Conservation (phyloP, 106 monocot genomes). For the Acorus gramineus region DNA sequence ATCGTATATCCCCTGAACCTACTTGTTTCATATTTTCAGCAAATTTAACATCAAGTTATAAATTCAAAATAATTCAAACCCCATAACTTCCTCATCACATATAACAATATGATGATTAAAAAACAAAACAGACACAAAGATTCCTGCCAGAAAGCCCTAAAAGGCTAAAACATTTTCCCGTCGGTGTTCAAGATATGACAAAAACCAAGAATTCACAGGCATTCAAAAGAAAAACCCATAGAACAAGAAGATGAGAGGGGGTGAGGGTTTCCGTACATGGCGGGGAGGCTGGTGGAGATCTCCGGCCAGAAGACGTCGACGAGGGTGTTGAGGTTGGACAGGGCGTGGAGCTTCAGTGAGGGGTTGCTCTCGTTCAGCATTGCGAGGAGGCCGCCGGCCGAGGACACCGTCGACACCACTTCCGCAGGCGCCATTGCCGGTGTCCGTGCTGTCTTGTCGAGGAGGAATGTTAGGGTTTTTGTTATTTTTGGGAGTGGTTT, state of each 20-base stretch:
- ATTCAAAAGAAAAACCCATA: neutral
- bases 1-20: no score
- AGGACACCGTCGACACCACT: conserved; percentile 32
- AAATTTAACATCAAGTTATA: no score
- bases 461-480: no score
- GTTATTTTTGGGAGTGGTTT: no score
- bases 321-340: conserved; percentile 62
- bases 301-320: conserved; percentile 92
- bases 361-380: conserved; percentile 67
- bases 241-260: neutral
- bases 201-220: no score
- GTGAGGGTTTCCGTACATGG: conserved; percentile 40
- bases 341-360: conserved; percentile 79
- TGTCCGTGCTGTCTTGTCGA: no score
- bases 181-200: neutral
- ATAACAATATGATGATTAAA: no score
- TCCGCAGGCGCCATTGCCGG: conserved; percentile 20
- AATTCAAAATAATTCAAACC: no score
- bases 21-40: no score
- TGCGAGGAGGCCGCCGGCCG: conserved; percentile 75
- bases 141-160: neutral
- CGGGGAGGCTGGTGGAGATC: conserved; percentile 82
- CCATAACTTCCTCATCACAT: no score
- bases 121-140: no score
- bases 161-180: conserved; percentile 10